Evolutionary conservation across 352 stramenopile species (phyloP).

Genomic region (Peronospora tabacina): DNA sequence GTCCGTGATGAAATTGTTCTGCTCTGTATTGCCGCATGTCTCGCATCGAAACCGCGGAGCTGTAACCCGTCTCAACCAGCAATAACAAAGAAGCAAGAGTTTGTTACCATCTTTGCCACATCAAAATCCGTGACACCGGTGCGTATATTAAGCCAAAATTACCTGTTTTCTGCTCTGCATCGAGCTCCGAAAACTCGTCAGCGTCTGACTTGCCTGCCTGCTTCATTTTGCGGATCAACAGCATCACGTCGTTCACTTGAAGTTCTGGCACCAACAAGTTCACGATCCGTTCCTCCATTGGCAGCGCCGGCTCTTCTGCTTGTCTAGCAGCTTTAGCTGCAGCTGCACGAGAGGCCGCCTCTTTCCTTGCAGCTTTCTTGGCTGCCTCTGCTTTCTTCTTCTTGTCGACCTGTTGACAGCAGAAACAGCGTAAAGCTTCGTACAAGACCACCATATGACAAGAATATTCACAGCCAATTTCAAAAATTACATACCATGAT

Average conservation of each 20-base stretch:
- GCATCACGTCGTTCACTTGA: slow-evolving; percentile 83
- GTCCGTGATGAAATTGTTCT: slow-evolving; percentile 88
- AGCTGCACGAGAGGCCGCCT: slow-evolving; percentile 23
- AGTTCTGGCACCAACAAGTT: slow-evolving; percentile 80
- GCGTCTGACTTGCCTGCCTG: slow-evolving; percentile 83
- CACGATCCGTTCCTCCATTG: slow-evolving; percentile 84
- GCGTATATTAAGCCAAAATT: slow-evolving; percentile 11
- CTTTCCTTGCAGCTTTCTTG: slow-evolving; percentile 42
- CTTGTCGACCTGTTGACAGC: slow-evolving; percentile 28
- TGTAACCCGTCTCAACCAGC: slow-evolving; percentile 10
- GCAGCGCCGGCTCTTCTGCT: slow-evolving; percentile 45
- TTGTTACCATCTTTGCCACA: slow-evolving; percentile 6
- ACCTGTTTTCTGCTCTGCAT: slow-evolving; percentile 83
- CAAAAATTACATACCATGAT: slow-evolving; percentile 15
- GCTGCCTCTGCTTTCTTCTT: slow-evolving; percentile 40
- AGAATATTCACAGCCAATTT: neutral
- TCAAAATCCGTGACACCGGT: neutral
- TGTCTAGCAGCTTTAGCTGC: slow-evolving; percentile 34
- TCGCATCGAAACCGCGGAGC: slow-evolving; percentile 78
- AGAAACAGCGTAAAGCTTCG: slow-evolving; percentile 1
- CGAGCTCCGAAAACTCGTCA: slow-evolving; percentile 81
- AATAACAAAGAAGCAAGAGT: slow-evolving; percentile 1
- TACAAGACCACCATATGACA: neutral
- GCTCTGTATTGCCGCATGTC: slow-evolving; percentile 82
- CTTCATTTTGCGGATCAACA: slow-evolving; percentile 87